A percentile compares a stretch with the other conserved stretches of the same genome.
phyloP scores from a whole-genome alignment of 1,139 yeast genomes.

The Yamadazyma conglobata region DNA sequence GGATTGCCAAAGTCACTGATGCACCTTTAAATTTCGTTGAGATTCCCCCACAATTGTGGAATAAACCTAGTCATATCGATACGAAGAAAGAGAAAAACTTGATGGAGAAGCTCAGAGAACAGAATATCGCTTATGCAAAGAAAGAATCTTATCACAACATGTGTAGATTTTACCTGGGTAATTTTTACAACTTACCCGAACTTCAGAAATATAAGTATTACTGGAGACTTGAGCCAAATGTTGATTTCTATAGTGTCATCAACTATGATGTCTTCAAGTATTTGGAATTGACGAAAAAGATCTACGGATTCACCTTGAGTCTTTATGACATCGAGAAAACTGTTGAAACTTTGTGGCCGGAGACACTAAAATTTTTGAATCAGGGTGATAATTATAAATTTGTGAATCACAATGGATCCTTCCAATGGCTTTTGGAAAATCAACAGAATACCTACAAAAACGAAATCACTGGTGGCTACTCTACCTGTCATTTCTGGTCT shows the following conservation, averaged over 20 bases:
- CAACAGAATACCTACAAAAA: conserved; percentile 58
- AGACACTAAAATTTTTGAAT: conserved; percentile 55
- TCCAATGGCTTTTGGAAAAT: conserved; percentile 69
- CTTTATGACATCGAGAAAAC: conserved; percentile 68
- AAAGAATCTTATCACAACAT: conserved; percentile 69
- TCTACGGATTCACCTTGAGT: conserved; percentile 68
- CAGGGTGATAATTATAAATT: conserved; percentile 58
- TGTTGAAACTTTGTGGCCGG: conserved; percentile 64
- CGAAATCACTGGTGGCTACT: conserved; percentile 58
- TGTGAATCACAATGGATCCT: conserved; percentile 56
- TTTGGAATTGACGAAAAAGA: conserved; percentile 59
- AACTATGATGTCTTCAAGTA: conserved; percentile 77
- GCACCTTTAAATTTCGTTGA: conserved; percentile 58
- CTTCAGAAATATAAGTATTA: conserved; percentile 52
- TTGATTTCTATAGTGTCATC: conserved; percentile 61
- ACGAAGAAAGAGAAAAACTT: conserved; percentile 33
- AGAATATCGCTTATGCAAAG: conserved; percentile 61
- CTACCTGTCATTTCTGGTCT: conserved; percentile 88
- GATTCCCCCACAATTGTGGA: conserved; percentile 59
- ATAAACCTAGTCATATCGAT: conserved; percentile 59
- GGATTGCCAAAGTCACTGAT: conserved; percentile 37
- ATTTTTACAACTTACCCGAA: conserved; percentile 61
- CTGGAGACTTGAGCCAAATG: conserved; percentile 82
- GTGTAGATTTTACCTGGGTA: conserved; percentile 62
- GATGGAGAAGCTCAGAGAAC: conserved; percentile 35